Conservation (phyloP, 768 basidiomycete species). For the Russula brevipes region DNA sequence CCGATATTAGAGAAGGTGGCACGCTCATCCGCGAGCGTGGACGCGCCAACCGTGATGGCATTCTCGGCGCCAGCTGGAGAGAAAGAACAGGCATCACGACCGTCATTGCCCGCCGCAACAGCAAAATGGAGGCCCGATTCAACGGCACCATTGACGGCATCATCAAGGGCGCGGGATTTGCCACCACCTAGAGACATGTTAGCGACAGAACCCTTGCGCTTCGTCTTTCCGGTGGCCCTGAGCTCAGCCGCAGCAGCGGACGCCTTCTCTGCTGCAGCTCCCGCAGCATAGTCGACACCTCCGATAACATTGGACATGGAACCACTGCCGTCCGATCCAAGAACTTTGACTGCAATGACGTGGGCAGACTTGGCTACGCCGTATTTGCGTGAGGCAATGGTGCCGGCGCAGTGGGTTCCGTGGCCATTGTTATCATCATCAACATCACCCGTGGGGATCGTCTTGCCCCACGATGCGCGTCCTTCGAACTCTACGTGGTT, state of each 20-base stretch:
- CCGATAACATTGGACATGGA: slow-evolving; percentile 90
- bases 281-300: slow-evolving; percentile 80
- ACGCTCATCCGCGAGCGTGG: slow-evolving; percentile 72
- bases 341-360: slow-evolving; percentile 86
- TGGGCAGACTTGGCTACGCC: slow-evolving; percentile 95
- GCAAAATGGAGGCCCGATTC: slow-evolving; percentile 87
- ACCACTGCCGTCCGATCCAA: slow-evolving; percentile 92
- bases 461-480: slow-evolving; percentile 90
- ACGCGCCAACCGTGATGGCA: slow-evolving; percentile 93
- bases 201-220: slow-evolving; percentile 90
- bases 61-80: slow-evolving; percentile 88
- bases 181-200: slow-evolving; percentile 99
- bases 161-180: slow-evolving; percentile 80
- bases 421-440: slow-evolving; percentile 96
- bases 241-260: slow-evolving; percentile 59
- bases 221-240: slow-evolving; percentile 66
- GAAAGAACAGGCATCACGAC: slow-evolving; percentile 85
- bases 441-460: slow-evolving; percentile 74
- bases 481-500: slow-evolving; percentile 83
- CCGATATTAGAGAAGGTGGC: slow-evolving; percentile 95
- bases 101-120: slow-evolving; percentile 89
- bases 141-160: slow-evolving; percentile 81
- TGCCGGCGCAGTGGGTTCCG: slow-evolving; percentile 92
- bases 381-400: slow-evolving; percentile 88
- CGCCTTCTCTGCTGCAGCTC: slow-evolving; percentile 48